Evolutionary conservation across 225 moss, liverwort and hornwort species (phyloP), one percentile per base, ranked within the genome.

Genomic region (Bryum argenteum): DNA sequence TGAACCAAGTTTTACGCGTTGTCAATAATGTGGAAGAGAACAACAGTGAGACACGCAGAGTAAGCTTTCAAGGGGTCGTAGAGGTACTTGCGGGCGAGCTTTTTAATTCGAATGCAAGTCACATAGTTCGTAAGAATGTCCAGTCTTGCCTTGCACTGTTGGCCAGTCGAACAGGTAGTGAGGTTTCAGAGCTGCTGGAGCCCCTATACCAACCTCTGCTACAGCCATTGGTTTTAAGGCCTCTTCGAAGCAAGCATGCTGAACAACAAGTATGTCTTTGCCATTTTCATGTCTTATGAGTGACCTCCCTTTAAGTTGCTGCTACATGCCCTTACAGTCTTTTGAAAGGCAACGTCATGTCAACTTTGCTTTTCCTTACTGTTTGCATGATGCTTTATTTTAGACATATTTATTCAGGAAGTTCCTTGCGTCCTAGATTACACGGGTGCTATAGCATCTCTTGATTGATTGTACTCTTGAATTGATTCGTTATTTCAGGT

Each of bases 11-110:
- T 43, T 55, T 99, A 65, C 91, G 98, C 26, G 98, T 99, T 52
- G 98, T 99, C 12, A 99, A 99, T 74, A 99, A 99, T 69, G 97
- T 91, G 60, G 98, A 99, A 81, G 98, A 99, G 82, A 91, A 92
- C 53, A 99, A 94, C 48, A 99, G 85, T 76, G 98, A 99, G 75
- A 82, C 90, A 70, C 86, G 94, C 67, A 85, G 91, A 71, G 94
- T 83, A 77, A 99, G 90, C 82, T 99, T 99, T 78, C 94, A 94
- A 77, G 94, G 98, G 61, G 98, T 99, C 58, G 91, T 99, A 23
- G 98, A 99, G 38, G 98, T 94, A 39, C 92, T 99, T 63, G 94
- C 98, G 61, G 91, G 91, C 48, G 98, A 99, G 78, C 92, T 99
- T 42, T 99, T 99, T 64, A 99, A 99, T 72, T 84, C 92, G 59